A percentile compares a stretch with the other conserved stretches of the same genome.
Conservation (phyloP, 139 green algal species). For the Chlorella sp. region DNA sequence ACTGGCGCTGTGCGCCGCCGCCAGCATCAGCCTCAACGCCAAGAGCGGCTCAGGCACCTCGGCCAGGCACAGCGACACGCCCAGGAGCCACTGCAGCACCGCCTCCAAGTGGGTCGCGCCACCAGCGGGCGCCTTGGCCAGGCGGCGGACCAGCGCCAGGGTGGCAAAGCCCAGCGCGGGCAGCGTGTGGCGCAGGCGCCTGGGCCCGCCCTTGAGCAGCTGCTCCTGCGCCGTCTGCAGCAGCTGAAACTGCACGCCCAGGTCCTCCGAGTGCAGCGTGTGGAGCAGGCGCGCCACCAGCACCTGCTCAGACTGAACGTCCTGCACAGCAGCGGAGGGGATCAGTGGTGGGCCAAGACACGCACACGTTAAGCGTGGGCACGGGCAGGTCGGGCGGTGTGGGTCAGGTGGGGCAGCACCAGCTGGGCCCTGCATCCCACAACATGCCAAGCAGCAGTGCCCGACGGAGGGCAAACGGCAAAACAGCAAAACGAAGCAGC, state of each 20-base stretch:
- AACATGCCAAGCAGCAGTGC: too few species aligned
- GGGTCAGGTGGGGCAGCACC: too few species aligned
- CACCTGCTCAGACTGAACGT: slow-evolving; percentile 83
- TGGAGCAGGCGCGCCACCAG: slow-evolving; percentile 88
- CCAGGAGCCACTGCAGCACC: slow-evolving; percentile 36
- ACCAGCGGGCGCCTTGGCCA: slow-evolving; percentile 1
- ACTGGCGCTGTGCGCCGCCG: slow-evolving; percentile 50
- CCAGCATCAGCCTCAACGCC: slow-evolving; percentile 77
- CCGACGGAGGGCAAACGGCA: too few species aligned
- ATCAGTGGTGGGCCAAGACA: too few species aligned
- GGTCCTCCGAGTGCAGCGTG: slow-evolving; percentile 48
- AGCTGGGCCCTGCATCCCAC: too few species aligned
- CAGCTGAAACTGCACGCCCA: slow-evolving; percentile 59
- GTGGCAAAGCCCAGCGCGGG: slow-evolving; percentile 68
- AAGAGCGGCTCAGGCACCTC: slow-evolving; percentile 45
- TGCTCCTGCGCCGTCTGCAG: slow-evolving; percentile 50
- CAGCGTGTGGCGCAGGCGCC: slow-evolving; percentile 68
- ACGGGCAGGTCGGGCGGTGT: too few species aligned
- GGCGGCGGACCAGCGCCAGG: slow-evolving; percentile 42
- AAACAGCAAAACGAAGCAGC: too few species aligned
- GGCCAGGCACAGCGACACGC: slow-evolving; percentile 30
- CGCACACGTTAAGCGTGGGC: too few species aligned
- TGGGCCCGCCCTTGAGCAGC: slow-evolving; percentile 58
- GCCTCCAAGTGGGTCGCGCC: neutral
- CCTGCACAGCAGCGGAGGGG: slow-evolving; percentile 45